Base-by-base conservation (phyloP, 139 green algal genomes). In the Desmodesmus armatus region DNA sequence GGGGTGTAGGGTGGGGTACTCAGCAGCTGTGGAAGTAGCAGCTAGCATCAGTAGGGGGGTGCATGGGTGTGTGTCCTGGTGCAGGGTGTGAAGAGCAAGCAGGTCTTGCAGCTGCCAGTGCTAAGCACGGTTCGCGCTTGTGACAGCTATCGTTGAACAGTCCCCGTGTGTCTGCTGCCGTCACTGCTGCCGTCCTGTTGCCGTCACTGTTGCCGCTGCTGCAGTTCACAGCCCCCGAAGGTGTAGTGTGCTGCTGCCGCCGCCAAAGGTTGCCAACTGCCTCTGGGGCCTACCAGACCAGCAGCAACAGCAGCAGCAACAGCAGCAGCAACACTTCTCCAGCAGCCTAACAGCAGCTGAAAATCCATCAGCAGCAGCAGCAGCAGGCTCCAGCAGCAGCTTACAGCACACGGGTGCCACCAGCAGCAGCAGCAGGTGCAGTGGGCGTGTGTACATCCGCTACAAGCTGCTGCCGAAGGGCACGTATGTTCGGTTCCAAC, bases 171-270 rank as follows among this genome's bases (percentile, higher is more conserved):
- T n/a, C n/a, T 17, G 60, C 23, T 37, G 23, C n/a, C 5, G 25
- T 69, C 17, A n/a, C 17, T 69, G 60, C 17, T 33, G 60, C 60
- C n/a, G 17, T 17, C 60, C n/a, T 55, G 60, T 7, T 55, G 47
- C 47, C 47, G 47, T 55, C 47, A 55, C 17, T 69, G 60, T 33
- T 71, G 81, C 74, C 19, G 93, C 93, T 98, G 60, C 88, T 98
- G 33, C 93, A 97, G 60, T 98, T 97, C 82, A 94, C 86, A n/a
- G 93, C 90, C 0, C 89, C 95, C 0, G 94, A 97, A 77, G 94
- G 94, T 17, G 88, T 89, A 94, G 94, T 17, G 88, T 89, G 15
- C 85, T 96, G 13, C 80, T 82, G 13, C 70, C 97, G 60, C 93
- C 95, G 2, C 75, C 49, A 1, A 93, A 95, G 82, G 92, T 96